phyloP scores from a whole-genome alignment of 345 rosid species.

The Heritiera littoralis region DNA sequence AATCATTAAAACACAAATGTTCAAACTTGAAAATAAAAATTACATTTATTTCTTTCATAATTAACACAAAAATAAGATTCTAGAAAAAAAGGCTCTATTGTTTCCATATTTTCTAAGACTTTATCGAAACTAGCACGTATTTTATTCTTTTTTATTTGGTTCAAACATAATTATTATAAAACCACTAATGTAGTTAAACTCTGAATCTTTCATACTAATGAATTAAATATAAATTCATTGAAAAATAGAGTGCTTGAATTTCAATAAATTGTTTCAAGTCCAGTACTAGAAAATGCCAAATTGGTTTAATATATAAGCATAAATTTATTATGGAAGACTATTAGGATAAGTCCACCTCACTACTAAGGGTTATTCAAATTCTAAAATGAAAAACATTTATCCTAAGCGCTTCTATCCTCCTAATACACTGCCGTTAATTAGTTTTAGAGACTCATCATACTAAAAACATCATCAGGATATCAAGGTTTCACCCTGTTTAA shows the following conservation, averaged over 20 bases:
- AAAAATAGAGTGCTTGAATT: neutral
- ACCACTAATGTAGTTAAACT: neutral
- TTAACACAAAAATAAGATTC: neutral
- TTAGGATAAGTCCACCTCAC: no score
- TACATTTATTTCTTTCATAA: neutral
- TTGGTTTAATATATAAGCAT: no score
- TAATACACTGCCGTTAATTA: neutral
- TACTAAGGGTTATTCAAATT: no score
- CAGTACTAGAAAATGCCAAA: no score
- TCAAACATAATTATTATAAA: neutral
- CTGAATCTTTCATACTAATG: neutral
- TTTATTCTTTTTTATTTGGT: neutral
- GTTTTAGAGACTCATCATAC: neutral
- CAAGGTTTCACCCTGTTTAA: neutral
- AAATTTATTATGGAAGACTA: no score
- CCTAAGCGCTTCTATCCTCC: neutral
- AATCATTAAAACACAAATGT: conserved; percentile 16
- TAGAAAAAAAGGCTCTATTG: neutral
- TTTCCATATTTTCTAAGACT: neutral
- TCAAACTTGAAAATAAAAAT: conserved; percentile 10
- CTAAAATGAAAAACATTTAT: no score
- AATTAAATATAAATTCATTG: neutral
- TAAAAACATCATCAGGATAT: neutral
- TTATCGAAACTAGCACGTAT: neutral
- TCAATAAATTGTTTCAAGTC: neutral